Percentiles rank a stretch among this genome's conserved stretches.
Evolutionary conservation across 2,329 filamentous ascomycete species (phyloP).

Genomic region (Rhinocladiella similis): DNA sequence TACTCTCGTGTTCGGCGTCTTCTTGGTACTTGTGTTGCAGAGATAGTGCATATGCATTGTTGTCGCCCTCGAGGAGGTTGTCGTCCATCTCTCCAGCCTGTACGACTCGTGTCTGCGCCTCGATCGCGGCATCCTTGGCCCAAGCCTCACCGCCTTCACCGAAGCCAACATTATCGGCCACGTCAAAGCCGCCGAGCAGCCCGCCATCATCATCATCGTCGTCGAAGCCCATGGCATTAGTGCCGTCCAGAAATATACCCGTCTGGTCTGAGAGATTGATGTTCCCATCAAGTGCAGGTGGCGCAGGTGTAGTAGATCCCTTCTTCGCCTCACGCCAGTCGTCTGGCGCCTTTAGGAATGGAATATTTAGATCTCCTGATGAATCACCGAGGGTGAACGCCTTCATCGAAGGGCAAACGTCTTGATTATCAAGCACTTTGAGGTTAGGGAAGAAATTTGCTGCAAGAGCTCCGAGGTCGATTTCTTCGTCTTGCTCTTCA

Average conservation of each 20-base stretch:
- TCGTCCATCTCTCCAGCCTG: constrained; percentile 53
- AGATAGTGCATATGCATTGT: constrained; percentile 75
- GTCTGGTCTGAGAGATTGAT: constrained; percentile 64
- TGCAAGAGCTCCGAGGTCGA: constrained; percentile 75
- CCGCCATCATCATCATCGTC: constrained; percentile 77
- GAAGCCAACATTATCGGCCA: constrained; percentile 73
- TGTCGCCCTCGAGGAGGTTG: constrained; percentile 54
- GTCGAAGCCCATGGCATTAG: constrained; percentile 79
- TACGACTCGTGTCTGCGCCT: constrained; percentile 82
- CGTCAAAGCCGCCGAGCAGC: constrained; percentile 60
- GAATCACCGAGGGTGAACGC: constrained; percentile 88
- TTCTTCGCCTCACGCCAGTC: constrained; percentile 75
- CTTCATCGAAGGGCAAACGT: constrained; percentile 93
- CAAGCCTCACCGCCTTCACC: constrained; percentile 95
- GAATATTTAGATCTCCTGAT: constrained; percentile 81
- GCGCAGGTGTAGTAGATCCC: constrained; percentile 34
- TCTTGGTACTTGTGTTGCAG: constrained; percentile 70
- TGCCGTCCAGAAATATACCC: constrained; percentile 82
- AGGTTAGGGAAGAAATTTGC: constrained; percentile 85
- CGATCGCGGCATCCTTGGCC: constrained; percentile 84
- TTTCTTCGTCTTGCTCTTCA: constrained; percentile 59
- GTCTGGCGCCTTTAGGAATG: constrained; percentile 85
- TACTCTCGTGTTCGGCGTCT: constrained; percentile 74
- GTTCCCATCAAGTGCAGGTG: constrained; percentile 17
- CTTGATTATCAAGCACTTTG: constrained; percentile 73